Evolutionary conservation across 2,329 filamentous ascomycete genomes (phyloP).

Genomic region (Aspergillus sp.): DNA sequence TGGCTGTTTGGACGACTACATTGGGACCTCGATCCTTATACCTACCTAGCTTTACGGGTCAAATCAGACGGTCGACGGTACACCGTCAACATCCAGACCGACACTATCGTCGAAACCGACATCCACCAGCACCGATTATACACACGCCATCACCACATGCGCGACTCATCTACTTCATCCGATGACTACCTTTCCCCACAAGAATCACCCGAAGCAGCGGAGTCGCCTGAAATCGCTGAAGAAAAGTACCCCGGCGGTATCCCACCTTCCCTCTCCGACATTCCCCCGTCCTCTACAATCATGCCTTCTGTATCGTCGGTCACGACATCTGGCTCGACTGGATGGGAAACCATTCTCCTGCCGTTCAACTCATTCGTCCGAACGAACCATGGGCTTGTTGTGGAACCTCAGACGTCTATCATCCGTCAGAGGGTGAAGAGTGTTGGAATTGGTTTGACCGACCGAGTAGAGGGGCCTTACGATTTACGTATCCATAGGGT

Average conservation of each 20-base stretch:
- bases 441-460: slow-evolving; percentile 84
- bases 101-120: slow-evolving; percentile 90
- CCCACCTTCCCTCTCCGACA: slow-evolving; percentile 39
- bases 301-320: slow-evolving; percentile 30
- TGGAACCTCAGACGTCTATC: slow-evolving; percentile 91
- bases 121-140: slow-evolving; percentile 90
- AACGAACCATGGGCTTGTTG: slow-evolving; percentile 87
- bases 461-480: slow-evolving; percentile 84
- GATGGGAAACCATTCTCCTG: slow-evolving; percentile 95
- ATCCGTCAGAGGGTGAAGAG: slow-evolving; percentile 81
- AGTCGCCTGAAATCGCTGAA: slow-evolving; percentile 24
- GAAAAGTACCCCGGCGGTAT: slow-evolving; percentile 28
- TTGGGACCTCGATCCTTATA: slow-evolving; percentile 89
- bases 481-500: slow-evolving; percentile 81
- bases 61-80: slow-evolving; percentile 91
- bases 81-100: slow-evolving; percentile 93
- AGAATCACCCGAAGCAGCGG: slow-evolving; percentile 19
- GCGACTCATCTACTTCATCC: slow-evolving; percentile 6
- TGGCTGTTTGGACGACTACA: slow-evolving; percentile 83
- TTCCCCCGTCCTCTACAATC: slow-evolving; percentile 36
- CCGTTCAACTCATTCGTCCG: slow-evolving; percentile 91
- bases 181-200: slow-evolving; percentile 18
- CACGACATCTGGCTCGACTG: slow-evolving; percentile 66
- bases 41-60: slow-evolving; percentile 81
- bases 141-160: slow-evolving; percentile 43